Conservation (phyloP, 176 grass and related monocot species). For the Avena atlantica region DNA sequence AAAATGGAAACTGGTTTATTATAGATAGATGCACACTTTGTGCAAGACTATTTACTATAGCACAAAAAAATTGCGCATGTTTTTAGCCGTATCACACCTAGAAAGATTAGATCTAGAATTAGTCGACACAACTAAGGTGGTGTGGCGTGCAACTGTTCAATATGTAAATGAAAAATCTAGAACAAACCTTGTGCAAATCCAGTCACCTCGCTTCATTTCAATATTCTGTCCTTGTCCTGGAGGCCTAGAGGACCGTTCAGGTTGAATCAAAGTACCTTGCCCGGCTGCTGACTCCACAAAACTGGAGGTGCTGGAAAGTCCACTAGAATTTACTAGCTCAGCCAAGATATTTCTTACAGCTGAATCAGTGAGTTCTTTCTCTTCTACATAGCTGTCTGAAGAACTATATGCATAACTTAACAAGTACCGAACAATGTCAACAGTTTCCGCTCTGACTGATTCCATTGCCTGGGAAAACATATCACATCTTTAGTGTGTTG, state of each 20-base stretch:
- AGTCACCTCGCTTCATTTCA: conserved; percentile 89
- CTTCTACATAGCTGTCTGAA: conserved; percentile 43
- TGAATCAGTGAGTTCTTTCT: conserved; percentile 63
- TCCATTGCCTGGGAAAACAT: conserved; percentile 49
- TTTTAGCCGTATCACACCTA: conserved; percentile 16
- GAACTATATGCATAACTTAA: conserved; percentile 71
- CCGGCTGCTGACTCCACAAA: conserved; percentile 41
- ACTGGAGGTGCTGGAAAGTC: conserved; percentile 30
- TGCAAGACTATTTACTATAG: conserved; percentile 25
- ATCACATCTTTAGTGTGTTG: conserved; percentile 30
- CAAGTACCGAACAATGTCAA: conserved; percentile 83
- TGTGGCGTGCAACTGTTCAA: conserved; percentile 1
- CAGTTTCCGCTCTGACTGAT: conserved; percentile 66
- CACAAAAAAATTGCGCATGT: not conserved
- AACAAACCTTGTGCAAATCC: conserved; percentile 86
- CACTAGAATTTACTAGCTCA: conserved; percentile 63
- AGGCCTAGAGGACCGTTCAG: conserved; percentile 53
- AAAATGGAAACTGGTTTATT: conserved; percentile 10
- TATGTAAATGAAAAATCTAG: not conserved
- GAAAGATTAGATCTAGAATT: conserved; percentile 5
- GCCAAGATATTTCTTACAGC: conserved; percentile 71
- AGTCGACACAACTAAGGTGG: not conserved
- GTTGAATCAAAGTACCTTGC: conserved; percentile 40
- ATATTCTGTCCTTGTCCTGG: conserved; percentile 68
- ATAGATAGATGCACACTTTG: conserved; percentile 1